These are phyloP conservation scores for Komagataella kurtzmanii DNA, from an alignment of 805 yeast species.

Conservation along the genomic window DNA sequence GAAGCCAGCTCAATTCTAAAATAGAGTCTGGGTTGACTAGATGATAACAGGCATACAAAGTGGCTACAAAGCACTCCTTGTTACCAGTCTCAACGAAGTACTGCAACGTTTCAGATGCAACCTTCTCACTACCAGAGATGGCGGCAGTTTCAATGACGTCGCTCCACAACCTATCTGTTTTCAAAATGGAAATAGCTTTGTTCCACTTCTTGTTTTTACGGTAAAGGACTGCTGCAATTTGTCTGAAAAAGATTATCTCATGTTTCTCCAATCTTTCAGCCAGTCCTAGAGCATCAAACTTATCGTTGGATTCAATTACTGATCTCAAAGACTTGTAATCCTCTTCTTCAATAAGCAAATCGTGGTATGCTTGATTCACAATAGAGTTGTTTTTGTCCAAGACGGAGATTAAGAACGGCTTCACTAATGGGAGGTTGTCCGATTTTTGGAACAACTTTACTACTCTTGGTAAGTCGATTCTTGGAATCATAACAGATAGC, in stretches of 20 bases:
- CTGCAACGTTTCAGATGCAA: constrained; percentile 77
- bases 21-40: constrained; percentile 73
- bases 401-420: constrained; percentile 87
- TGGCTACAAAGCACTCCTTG: constrained; percentile 87
- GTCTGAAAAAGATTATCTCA: constrained; percentile 83
- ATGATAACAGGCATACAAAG: constrained; percentile 76
- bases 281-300: constrained; percentile 83
- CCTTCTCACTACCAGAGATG: constrained; percentile 59
- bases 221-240: constrained; percentile 88
- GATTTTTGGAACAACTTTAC: constrained; percentile 90
- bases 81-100: constrained; percentile 96
- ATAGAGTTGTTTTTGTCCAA: constrained; percentile 81
- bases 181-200: constrained; percentile 78
- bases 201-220: constrained; percentile 89
- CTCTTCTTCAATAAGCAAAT: constrained; percentile 88
- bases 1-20: constrained; percentile 83
- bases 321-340: constrained; percentile 83
- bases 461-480: constrained; percentile 88
- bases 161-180: constrained; percentile 87
- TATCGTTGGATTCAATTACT: constrained; percentile 79
- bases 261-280: constrained; percentile 92
- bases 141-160: constrained; percentile 92
- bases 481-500: constrained; percentile 70
- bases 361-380: constrained; percentile 93
- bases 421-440: constrained; percentile 91